Percentiles rank a stretch among this genome's conserved stretches.
Conservation (phyloP, 257 asterid genomes). For the Forsythia suspensa region DNA sequence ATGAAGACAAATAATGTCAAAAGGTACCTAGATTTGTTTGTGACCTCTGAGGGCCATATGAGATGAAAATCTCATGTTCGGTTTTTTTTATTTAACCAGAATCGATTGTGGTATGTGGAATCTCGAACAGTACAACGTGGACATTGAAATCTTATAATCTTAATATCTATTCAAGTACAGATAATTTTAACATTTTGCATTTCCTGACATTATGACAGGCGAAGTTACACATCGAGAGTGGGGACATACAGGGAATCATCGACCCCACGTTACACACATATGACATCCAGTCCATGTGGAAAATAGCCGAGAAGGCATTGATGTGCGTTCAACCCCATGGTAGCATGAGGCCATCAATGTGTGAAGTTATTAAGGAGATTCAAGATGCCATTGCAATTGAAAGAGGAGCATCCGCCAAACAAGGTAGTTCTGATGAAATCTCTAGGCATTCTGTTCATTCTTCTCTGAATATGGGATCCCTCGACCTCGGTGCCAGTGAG, state of each 20-base stretch:
- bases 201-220: conserved; percentile 48
- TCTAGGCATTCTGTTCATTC: conserved; percentile 82
- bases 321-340: conserved; percentile 98
- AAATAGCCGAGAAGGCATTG: conserved; percentile 95
- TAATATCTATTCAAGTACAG: neutral
- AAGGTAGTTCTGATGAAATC: conserved; percentile 81
- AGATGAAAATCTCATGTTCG: neutral
- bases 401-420: conserved; percentile 60
- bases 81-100: neutral
- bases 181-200: neutral
- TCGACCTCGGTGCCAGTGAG: conserved; percentile 66
- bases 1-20: no score
- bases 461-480: conserved; percentile 59
- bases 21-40: no score
- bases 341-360: conserved; percentile 90
- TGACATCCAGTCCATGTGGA: conserved; percentile 98
- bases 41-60: no score
- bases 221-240: conserved; percentile 87
- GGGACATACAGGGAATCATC: conserved; percentile 92
- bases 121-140: neutral
- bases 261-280: conserved; percentile 74
- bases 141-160: neutral
- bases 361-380: conserved; percentile 89
- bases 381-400: conserved; percentile 86
- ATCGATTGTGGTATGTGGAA: neutral